Conservation (phyloP, 768 basidiomycete species). For the Lactarius evosmus region DNA sequence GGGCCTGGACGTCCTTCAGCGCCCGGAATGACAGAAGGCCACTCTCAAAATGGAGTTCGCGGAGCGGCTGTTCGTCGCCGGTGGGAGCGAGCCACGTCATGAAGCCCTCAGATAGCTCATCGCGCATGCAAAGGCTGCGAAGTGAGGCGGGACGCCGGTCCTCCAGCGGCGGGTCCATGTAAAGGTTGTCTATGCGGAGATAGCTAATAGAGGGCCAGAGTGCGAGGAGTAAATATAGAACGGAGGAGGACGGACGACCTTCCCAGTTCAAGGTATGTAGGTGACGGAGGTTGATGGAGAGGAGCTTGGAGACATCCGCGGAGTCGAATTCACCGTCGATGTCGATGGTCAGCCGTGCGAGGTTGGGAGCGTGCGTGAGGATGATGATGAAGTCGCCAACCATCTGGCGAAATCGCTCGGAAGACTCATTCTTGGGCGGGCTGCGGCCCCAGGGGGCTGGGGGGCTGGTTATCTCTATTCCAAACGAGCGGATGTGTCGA, state of each 20-base stretch:
- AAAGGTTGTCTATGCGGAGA: constrained; percentile 21
- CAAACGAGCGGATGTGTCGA: constrained; percentile 21
- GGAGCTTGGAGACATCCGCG: constrained; percentile 3
- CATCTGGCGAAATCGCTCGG: constrained; percentile 7
- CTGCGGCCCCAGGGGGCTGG: constrained; percentile 18
- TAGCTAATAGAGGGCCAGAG: constrained; percentile 21
- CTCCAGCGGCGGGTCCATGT: constrained; percentile 12
- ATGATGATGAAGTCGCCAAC: constrained; percentile 17
- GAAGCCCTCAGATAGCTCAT: constrained; percentile 11
- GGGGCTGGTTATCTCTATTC: constrained; percentile 18
- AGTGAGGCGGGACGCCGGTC: constrained; percentile 12
- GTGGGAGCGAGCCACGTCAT: constrained; percentile 19
- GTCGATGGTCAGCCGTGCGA: constrained; percentile 20
- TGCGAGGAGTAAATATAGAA: constrained; percentile 12
- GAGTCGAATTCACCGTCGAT: constrained; percentile 21
- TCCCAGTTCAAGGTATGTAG: constrained; percentile 23
- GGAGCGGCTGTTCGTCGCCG: constrained; percentile 11
- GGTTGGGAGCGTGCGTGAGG: constrained; percentile 16
- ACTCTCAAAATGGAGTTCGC: constrained; percentile 21
- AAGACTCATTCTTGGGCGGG: not conserved
- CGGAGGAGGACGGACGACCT: constrained; percentile 21
- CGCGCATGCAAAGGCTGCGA: constrained; percentile 14
- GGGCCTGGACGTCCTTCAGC: constrained; percentile 3
- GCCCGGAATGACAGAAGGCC: not conserved
- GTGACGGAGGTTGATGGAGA: constrained; percentile 17